Percentiles rank a stretch among this genome's conserved stretches.
phyloP scores from a whole-genome alignment of 2,329 filamentous ascomycete species.

The Aureobasidium sp. region DNA sequence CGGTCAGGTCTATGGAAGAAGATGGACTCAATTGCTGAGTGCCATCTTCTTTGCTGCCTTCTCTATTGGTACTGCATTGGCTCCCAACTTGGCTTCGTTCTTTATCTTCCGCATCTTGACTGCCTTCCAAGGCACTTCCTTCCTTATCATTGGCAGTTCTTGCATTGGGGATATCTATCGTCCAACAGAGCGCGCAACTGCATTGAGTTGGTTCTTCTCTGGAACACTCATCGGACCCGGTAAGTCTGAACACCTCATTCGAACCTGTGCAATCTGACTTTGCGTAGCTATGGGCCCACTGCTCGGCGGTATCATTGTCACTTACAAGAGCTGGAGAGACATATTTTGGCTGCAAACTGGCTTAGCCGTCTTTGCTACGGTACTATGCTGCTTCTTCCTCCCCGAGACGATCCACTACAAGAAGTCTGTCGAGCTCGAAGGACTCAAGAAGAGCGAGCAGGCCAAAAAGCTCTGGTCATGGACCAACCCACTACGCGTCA shows the following conservation, averaged over 20 bases:
- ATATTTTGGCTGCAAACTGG: constrained; percentile 74
- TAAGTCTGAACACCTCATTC: neutral
- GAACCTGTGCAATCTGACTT: neutral
- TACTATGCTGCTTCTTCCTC: constrained; percentile 58
- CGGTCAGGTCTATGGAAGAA: constrained; percentile 43
- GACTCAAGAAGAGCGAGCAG: constrained; percentile 44
- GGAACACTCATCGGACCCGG: constrained; percentile 63
- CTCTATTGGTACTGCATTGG: constrained; percentile 64
- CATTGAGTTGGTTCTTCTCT: constrained; percentile 64
- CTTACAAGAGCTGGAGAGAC: constrained; percentile 62
- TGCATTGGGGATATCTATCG: constrained; percentile 55
- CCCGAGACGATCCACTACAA: constrained; percentile 66
- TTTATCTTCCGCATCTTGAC: constrained; percentile 68
- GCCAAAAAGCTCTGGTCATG: constrained; percentile 51
- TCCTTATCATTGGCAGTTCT: constrained; percentile 63
- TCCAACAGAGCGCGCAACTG: constrained; percentile 60
- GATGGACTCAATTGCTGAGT: constrained; percentile 49
- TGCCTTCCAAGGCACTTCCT: constrained; percentile 67
- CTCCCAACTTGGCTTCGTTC: constrained; percentile 63
- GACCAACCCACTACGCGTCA: constrained; percentile 59
- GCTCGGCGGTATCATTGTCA: constrained; percentile 69
- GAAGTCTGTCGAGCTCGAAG: constrained; percentile 54
- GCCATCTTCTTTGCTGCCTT: constrained; percentile 59
- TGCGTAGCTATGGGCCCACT: constrained; percentile 55
- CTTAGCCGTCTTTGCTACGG: constrained; percentile 52